A percentile compares a stretch with the other conserved stretches of the same genome.
These are phyloP conservation scores for Lophiotrema nucula DNA, from an alignment of 495 filamentous ascomycete species.

Conservation along the genomic window DNA sequence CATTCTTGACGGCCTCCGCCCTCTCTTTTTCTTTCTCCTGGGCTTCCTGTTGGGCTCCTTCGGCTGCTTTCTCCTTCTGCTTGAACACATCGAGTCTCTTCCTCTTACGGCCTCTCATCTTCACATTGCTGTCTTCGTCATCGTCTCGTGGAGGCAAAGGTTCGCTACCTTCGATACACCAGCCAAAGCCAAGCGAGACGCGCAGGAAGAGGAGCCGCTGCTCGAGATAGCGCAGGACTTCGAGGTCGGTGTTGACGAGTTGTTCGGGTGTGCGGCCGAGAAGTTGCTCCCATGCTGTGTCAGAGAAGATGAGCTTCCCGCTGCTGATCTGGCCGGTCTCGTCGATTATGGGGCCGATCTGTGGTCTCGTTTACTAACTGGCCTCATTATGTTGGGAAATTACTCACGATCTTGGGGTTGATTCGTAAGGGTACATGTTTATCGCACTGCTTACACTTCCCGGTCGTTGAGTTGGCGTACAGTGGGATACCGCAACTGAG, in stretches of 20 bases:
- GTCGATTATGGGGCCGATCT: constrained; percentile 53
- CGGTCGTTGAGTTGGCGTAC: constrained; percentile 50
- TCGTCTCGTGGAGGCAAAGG: constrained; percentile 22
- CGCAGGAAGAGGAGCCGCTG: constrained; percentile 51
- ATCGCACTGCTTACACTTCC: constrained; percentile 55
- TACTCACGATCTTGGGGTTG: constrained; percentile 52
- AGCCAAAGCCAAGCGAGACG: constrained; percentile 56
- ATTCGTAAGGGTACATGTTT: constrained; percentile 46
- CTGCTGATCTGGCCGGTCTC: constrained; percentile 53
- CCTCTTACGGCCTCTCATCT: constrained; percentile 4
- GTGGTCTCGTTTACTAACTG: background rate
- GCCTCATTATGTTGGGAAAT: background rate
- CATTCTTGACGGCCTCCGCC: background rate
- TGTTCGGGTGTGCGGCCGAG: constrained; percentile 47
- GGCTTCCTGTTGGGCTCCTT: background rate
- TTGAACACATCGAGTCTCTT: constrained; percentile 8
- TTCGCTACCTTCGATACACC: constrained; percentile 33
- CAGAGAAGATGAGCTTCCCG: constrained; percentile 54
- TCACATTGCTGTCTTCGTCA: background rate
- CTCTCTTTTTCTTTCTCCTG: constrained; percentile 7
- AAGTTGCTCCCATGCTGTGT: constrained; percentile 54
- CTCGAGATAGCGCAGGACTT: constrained; percentile 49
- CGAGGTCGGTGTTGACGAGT: constrained; percentile 24
- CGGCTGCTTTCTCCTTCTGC: background rate
- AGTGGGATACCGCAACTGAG: constrained; percentile 53